Evolutionary conservation across 495 filamentous ascomycete genomes (phyloP).

Genomic region (Cladorrhinum samala): DNA sequence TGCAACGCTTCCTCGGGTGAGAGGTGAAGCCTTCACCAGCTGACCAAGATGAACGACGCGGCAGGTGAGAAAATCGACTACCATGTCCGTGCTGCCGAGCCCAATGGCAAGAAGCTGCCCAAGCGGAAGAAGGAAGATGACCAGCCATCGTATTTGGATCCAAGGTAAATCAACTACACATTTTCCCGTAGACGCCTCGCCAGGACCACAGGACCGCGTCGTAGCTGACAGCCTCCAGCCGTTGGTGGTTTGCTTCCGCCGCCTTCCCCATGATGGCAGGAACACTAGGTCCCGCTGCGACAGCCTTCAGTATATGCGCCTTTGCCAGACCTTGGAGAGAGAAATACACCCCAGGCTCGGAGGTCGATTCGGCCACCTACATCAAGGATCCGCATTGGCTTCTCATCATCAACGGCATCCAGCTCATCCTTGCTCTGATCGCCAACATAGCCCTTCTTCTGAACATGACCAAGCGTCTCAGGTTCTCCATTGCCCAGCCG

Average conservation of each 20-base stretch:
- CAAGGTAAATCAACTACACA: too few relatives aligned
- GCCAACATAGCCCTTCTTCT: conserved; percentile 69
- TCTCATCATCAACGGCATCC: conserved; percentile 64
- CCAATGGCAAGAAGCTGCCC: conserved; percentile 7
- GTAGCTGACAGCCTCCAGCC: conserved; percentile 28
- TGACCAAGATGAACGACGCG: conserved; percentile 25
- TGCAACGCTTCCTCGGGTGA: not conserved
- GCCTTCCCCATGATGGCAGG: conserved; percentile 77
- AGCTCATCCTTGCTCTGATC: conserved; percentile 61
- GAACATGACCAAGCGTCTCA: conserved; percentile 76
- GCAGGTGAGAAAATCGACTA: conserved; percentile 22
- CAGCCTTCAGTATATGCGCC: conserved; percentile 72
- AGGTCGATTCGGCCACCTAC: conserved; percentile 41
- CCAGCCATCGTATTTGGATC: conserved; percentile 42
- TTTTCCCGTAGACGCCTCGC: not conserved
- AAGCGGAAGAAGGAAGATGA: conserved; percentile 25
- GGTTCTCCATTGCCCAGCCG: conserved; percentile 74
- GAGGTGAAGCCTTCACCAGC: not conserved
- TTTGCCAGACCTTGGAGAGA: conserved; percentile 69
- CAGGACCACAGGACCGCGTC: too few relatives aligned
- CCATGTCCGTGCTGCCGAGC: conserved; percentile 16
- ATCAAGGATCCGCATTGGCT: conserved; percentile 70
- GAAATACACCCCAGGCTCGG: conserved; percentile 45
- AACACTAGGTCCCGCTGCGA: conserved; percentile 77
- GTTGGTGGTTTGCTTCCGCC: conserved; percentile 84